Evolutionary conservation across 306 rosid genomes (phyloP).

Genomic region (Inga oerstediana): DNA sequence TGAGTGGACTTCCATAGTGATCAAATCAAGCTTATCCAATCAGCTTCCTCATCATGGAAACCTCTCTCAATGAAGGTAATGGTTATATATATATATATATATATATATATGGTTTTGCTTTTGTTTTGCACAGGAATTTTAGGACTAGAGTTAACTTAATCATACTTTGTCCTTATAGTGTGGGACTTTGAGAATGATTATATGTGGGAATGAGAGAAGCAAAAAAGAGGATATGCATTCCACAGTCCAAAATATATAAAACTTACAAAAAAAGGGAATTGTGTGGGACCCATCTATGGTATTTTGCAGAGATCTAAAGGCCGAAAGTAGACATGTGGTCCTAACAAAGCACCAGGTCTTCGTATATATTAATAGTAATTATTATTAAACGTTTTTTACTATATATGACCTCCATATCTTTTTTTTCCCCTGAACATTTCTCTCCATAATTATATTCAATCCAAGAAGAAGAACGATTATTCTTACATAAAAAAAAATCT

Average conservation of each 20-base stretch:
- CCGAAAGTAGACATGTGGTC: constrained; percentile 39
- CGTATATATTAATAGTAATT: background rate
- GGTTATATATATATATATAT: background rate
- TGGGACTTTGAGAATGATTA: constrained; percentile 73
- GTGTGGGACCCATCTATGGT: constrained; percentile 56
- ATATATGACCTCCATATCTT: constrained; percentile 41
- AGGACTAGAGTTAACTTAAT: constrained; percentile 35
- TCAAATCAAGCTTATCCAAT: constrained; percentile 53
- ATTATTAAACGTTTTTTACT: constrained; percentile 30
- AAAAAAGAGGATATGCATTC: constrained; percentile 41
- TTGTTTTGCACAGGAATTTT: constrained; percentile 47
- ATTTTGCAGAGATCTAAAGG: constrained; percentile 59
- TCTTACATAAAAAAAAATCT: too few species aligned
- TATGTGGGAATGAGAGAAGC: constrained; percentile 48
- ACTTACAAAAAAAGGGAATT: background rate
- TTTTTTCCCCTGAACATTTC: background rate
- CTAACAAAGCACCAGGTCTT: constrained; percentile 39
- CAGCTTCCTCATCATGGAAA: constrained; percentile 35
- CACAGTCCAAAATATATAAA: constrained; percentile 37
- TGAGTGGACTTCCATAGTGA: constrained; percentile 54
- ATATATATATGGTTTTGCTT: constrained; percentile 31
- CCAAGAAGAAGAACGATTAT: background rate
- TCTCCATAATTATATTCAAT: background rate
- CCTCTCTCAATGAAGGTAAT: constrained; percentile 17
- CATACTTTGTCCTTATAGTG: constrained; percentile 47